Evolutionary conservation across 2,329 filamentous ascomycete genomes (phyloP).

Genomic region (Pseudogymnoascus sp.): DNA sequence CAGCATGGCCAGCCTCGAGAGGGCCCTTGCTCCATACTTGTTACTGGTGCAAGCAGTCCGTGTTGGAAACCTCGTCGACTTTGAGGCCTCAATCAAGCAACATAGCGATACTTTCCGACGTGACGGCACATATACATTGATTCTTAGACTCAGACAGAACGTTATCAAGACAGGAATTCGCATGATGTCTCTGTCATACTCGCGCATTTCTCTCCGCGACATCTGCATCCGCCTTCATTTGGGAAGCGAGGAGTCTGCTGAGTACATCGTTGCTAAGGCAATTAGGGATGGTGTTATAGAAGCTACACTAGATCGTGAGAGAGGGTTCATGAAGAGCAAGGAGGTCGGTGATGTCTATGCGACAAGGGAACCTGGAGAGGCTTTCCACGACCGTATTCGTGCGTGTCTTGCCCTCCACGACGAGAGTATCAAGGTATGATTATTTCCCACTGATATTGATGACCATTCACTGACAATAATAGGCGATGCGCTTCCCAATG

Average conservation of each 20-base stretch:
- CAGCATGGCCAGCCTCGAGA: slow-evolving; percentile 79
- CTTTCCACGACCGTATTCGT: slow-evolving; percentile 92
- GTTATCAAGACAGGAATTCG: slow-evolving; percentile 99
- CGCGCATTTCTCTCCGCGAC: slow-evolving; percentile 89
- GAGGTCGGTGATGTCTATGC: slow-evolving; percentile 93
- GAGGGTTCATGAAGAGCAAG: slow-evolving; percentile 97
- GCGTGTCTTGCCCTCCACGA: slow-evolving; percentile 89
- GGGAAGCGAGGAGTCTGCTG: slow-evolving; percentile 91
- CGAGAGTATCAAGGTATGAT: slow-evolving; percentile 87
- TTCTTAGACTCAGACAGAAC: slow-evolving; percentile 90
- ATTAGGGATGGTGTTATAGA: slow-evolving; percentile 97
- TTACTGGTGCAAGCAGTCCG: slow-evolving; percentile 89
- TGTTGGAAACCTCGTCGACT: slow-evolving; percentile 91
- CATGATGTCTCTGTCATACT: slow-evolving; percentile 98
- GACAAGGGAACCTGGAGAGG: slow-evolving; percentile 89
- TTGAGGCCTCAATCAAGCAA: slow-evolving; percentile 75
- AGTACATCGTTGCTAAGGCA: slow-evolving; percentile 98
- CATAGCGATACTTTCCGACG: slow-evolving; percentile 80
- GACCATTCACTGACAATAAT: slow-evolving; percentile 5
- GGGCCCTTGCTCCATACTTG: slow-evolving; percentile 85
- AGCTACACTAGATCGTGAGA: slow-evolving; percentile 86
- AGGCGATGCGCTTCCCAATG: slow-evolving; percentile 99
- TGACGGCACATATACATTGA: slow-evolving; percentile 91
- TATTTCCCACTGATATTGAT: background rate
- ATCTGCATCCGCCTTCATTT: slow-evolving; percentile 93